These are phyloP conservation scores for Bryum argenteum DNA, from an alignment of 225 moss, liverwort and hornwort genomes.

Conservation along the genomic window DNA sequence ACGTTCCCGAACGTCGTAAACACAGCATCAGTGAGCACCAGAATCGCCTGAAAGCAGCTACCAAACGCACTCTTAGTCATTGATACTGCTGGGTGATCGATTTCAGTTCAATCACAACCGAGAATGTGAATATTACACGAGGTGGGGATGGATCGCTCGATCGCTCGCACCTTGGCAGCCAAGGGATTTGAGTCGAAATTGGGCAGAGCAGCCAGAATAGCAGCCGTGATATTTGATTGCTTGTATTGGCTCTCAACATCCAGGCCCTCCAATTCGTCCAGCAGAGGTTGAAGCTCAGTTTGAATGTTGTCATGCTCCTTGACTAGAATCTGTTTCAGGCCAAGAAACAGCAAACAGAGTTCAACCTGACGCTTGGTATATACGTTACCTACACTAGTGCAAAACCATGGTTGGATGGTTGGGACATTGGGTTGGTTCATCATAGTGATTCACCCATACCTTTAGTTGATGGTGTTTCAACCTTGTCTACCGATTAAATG, in stretches of 20 bases:
- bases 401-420: too few relatives aligned
- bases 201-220: constrained; percentile 15
- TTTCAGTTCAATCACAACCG: too few relatives aligned
- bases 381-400: too few relatives aligned
- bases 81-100: too few relatives aligned
- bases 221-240: constrained; percentile 1
- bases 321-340: constrained; percentile 27
- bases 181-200: constrained; percentile 13
- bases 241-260: not conserved
- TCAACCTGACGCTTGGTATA: too few relatives aligned
- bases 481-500: too few relatives aligned
- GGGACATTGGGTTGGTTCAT: too few relatives aligned
- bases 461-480: too few relatives aligned
- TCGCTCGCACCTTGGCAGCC: constrained; percentile 27
- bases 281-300: constrained; percentile 8
- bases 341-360: not conserved
- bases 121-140: too few relatives aligned
- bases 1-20: constrained; percentile 18
- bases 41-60: too few relatives aligned
- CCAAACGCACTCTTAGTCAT: not conserved
- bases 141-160: not conserved
- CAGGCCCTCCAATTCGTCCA: not conserved
- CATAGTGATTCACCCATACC: too few relatives aligned
- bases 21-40: constrained; percentile 13
- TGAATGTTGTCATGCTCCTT: not conserved